Conservation (phyloP, 1,284 basidiomycete species). For the Austroboletus novae-zelandiae region DNA sequence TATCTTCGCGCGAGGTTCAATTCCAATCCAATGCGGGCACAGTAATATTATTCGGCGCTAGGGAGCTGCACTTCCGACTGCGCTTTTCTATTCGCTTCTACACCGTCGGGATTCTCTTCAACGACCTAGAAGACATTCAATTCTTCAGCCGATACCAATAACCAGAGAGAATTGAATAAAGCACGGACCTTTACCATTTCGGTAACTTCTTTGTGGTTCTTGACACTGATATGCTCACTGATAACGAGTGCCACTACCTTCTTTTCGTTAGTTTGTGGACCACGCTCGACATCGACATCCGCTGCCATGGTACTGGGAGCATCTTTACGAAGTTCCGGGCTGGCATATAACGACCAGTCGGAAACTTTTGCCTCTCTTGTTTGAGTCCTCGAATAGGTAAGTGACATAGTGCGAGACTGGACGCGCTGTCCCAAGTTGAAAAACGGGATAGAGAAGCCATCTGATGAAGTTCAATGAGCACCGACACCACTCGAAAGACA, state of each 20-base stretch:
- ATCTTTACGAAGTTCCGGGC: constrained; percentile 18
- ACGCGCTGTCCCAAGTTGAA: constrained; percentile 75
- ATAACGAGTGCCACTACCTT: no score
- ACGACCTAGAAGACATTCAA: constrained; percentile 10
- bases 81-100: background rate
- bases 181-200: constrained; percentile 22
- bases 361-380: constrained; percentile 32
- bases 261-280: constrained; percentile 1
- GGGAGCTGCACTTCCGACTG: constrained; percentile 27
- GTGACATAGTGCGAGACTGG: constrained; percentile 50
- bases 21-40: constrained; percentile 5
- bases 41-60: constrained; percentile 38
- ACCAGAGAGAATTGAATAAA: background rate
- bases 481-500: background rate
- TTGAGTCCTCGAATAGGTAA: constrained; percentile 35
- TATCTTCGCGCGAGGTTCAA: background rate
- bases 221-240: background rate
- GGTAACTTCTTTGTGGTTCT: background rate
- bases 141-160: constrained; percentile 15
- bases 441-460: constrained; percentile 88
- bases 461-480: constrained; percentile 34
- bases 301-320: background rate
- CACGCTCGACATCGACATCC: constrained; percentile 26
- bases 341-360: constrained; percentile 51
- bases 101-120: background rate